phyloP scores from a whole-genome alignment of 768 basidiomycete genomes.

The Mycena rosella region DNA sequence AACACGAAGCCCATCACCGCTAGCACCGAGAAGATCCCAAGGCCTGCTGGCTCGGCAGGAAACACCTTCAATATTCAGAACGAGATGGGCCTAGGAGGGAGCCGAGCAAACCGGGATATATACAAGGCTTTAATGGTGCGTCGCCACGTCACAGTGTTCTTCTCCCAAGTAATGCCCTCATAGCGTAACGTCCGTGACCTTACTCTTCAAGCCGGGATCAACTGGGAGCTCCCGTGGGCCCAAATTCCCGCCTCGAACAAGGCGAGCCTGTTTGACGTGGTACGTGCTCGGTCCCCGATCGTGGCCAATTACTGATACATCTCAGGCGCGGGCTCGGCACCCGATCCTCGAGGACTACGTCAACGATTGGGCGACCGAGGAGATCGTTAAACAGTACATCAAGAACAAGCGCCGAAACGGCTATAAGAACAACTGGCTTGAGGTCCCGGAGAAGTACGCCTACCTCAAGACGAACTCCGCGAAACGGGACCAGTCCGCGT shows the following conservation, averaged over 20 bases:
- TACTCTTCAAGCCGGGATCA: background rate
- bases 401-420: constrained; percentile 33
- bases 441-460: constrained; percentile 30
- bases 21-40: too few species aligned
- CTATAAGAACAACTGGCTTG: constrained; percentile 32
- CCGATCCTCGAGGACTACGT: background rate
- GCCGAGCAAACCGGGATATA: too few species aligned
- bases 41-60: too few species aligned
- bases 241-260: constrained; percentile 20
- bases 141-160: too few species aligned
- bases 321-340: background rate
- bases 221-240: constrained; percentile 32
- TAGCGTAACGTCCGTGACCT: constrained; percentile 29
- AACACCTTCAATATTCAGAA: too few species aligned
- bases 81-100: too few species aligned
- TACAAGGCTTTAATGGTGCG: too few species aligned
- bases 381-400: constrained; percentile 36
- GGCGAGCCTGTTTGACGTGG: constrained; percentile 24
- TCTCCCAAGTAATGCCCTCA: too few species aligned
- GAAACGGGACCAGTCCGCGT: constrained; percentile 21
- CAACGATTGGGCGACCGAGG: constrained; percentile 45
- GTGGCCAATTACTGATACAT: too few species aligned
- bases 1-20: too few species aligned
- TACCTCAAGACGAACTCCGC: constrained; percentile 39
- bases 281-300: background rate